A percentile compares a stretch with the other conserved stretches of the same genome.
These are phyloP conservation scores for Backusella circina DNA, from an alignment of 192 early-diverging fungal species.

Conservation along the genomic window DNA sequence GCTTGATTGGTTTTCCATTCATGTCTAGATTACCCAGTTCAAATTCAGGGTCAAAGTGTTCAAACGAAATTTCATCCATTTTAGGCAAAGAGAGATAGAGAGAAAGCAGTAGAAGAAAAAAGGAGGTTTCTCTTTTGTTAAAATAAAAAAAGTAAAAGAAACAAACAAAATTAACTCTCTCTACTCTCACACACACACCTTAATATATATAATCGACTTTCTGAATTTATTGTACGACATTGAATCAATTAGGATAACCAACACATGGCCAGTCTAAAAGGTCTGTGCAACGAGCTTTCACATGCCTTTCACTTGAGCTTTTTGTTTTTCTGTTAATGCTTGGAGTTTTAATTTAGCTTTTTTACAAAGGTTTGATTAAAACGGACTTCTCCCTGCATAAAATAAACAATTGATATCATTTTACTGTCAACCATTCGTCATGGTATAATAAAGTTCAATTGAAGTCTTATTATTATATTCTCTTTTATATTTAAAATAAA, in stretches of 20 bases:
- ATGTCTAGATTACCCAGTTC: constrained; percentile 5
- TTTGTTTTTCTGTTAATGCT: neutral
- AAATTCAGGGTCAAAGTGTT: constrained; percentile 18
- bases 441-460: neutral
- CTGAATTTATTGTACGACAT: neutral
- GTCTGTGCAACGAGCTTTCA: neutral
- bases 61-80: constrained; percentile 26
- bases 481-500: neutral
- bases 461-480: neutral
- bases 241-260: neutral
- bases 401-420: neutral
- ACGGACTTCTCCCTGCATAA: neutral
- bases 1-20: constrained; percentile 34
- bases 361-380: neutral
- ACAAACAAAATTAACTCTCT: neutral
- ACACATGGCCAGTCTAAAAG: neutral
- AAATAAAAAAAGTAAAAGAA: neutral
- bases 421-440: constrained; percentile 3
- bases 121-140: neutral
- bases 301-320: neutral
- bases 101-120: neutral
- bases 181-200: neutral
- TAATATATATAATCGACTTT: neutral
- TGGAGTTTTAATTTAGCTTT: neutral
- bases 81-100: neutral